Evolutionary conservation across 441 rosid genomes (phyloP).

Genomic region (Biscutella laevigata): DNA sequence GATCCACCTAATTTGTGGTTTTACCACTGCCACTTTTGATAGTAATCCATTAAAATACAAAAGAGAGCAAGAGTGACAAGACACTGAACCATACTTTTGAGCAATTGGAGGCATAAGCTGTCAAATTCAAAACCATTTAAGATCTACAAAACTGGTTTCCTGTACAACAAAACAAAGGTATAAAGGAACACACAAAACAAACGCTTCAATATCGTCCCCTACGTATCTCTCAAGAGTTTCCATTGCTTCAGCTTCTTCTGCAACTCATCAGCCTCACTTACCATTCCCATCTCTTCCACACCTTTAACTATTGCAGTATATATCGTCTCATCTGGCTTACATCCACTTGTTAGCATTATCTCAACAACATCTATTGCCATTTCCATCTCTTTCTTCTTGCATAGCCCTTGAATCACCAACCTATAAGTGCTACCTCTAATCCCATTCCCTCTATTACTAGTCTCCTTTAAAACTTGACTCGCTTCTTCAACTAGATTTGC

Average conservation of each 20-base stretch:
- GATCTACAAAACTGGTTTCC: slow-evolving; percentile 15
- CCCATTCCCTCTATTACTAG: slow-evolving; percentile 38
- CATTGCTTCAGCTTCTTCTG: slow-evolving; percentile 38
- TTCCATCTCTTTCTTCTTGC: slow-evolving; percentile 49
- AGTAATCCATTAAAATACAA: no score
- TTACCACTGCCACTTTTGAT: no score
- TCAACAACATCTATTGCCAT: slow-evolving; percentile 59
- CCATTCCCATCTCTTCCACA: slow-evolving; percentile 59
- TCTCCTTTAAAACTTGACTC: slow-evolving; percentile 44
- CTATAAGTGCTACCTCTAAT: slow-evolving; percentile 42
- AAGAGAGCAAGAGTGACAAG: not conserved
- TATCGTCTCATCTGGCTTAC: slow-evolving; percentile 41
- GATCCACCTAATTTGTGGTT: no score
- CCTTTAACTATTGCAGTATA: slow-evolving; percentile 40
- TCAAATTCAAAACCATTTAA: not conserved
- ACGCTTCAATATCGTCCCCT: not conserved
- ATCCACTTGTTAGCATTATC: slow-evolving; percentile 48
- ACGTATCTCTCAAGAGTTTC: slow-evolving; percentile 30
- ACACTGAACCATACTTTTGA: not conserved
- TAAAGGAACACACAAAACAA: not conserved
- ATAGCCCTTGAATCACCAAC: slow-evolving; percentile 45
- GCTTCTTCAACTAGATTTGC: slow-evolving; percentile 46
- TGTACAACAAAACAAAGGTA: slow-evolving; percentile 18
- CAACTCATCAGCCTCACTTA: slow-evolving; percentile 51
- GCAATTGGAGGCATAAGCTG: not conserved